phyloP scores from a whole-genome alignment of 805 yeast species.

The Metschnikowia lunata region DNA sequence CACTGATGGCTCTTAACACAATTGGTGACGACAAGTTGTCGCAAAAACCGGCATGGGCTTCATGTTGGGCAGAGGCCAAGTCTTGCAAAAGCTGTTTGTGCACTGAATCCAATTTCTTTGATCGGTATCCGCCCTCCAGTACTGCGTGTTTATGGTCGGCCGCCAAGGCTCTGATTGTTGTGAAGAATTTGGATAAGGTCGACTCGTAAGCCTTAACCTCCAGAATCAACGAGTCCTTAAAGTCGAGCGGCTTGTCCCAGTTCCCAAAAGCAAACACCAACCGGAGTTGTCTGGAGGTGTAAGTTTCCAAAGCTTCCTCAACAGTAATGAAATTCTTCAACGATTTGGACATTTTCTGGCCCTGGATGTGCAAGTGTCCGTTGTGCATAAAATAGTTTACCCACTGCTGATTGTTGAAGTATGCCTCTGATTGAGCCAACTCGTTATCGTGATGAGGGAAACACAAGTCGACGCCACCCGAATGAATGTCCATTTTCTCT shows the following conservation, averaged over 20 bases:
- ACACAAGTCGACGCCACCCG: constrained; percentile 96
- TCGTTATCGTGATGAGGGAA: constrained; percentile 99
- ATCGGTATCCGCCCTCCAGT: constrained; percentile 31
- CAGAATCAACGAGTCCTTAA: constrained; percentile 71
- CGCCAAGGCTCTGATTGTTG: constrained; percentile 76
- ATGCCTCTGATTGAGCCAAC: constrained; percentile 94
- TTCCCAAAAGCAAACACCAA: constrained; percentile 85
- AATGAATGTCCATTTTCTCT: constrained; percentile 81
- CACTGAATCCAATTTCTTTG: constrained; percentile 53
- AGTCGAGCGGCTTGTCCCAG: constrained; percentile 92
- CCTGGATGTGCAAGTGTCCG: constrained; percentile 97
- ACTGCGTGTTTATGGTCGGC: constrained; percentile 56
- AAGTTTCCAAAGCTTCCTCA: constrained; percentile 74
- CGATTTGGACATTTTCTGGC: constrained; percentile 96
- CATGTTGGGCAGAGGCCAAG: constrained; percentile 48
- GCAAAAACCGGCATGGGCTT: constrained; percentile 74
- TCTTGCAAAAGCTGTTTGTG: constrained; percentile 56
- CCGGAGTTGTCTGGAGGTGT: constrained; percentile 77
- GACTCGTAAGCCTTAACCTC: constrained; percentile 79
- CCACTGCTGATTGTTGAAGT: constrained; percentile 88
- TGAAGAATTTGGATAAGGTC: constrained; percentile 75
- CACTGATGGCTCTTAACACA: constrained; percentile 62
- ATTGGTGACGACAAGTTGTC: constrained; percentile 82
- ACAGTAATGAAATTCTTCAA: constrained; percentile 93
- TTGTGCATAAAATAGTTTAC: constrained; percentile 94